Conservation (phyloP, 2,329 filamentous ascomycete genomes). For the Diaporthe caulivora region DNA sequence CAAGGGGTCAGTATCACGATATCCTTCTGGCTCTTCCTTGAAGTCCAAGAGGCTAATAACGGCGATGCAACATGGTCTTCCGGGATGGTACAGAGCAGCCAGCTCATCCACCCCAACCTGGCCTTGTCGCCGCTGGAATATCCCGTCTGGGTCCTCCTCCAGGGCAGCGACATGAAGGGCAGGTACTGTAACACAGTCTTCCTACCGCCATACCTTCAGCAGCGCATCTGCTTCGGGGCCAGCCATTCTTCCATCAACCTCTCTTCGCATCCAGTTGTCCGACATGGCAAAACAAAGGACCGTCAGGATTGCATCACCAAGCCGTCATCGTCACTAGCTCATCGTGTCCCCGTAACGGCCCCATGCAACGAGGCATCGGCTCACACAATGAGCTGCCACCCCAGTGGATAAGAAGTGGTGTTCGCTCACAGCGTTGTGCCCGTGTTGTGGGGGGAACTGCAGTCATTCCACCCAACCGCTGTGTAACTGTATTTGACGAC, state of each 20-base stretch:
- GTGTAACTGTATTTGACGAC: background rate
- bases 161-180: slow-evolving; percentile 7
- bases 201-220: background rate
- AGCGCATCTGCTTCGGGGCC: background rate
- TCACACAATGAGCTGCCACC: background rate
- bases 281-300: background rate
- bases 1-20: background rate
- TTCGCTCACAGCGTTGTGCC: slow-evolving; percentile 3
- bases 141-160: background rate
- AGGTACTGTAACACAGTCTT: slow-evolving; percentile 17
- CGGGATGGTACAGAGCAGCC: background rate
- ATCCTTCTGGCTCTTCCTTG: background rate
- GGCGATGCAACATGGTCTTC: slow-evolving; percentile 8
- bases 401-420: background rate
- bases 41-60: background rate
- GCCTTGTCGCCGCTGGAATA: background rate
- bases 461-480: background rate
- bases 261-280: background rate
- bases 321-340: slow-evolving; percentile 9
- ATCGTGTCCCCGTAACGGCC: background rate
- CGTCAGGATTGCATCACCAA: background rate
- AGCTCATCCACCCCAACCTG: slow-evolving; percentile 6
- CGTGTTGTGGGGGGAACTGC: background rate
- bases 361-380: background rate
- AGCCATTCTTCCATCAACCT: background rate